Conservation (phyloP, 768 basidiomycete genomes). For the Lentinula detonsa region DNA sequence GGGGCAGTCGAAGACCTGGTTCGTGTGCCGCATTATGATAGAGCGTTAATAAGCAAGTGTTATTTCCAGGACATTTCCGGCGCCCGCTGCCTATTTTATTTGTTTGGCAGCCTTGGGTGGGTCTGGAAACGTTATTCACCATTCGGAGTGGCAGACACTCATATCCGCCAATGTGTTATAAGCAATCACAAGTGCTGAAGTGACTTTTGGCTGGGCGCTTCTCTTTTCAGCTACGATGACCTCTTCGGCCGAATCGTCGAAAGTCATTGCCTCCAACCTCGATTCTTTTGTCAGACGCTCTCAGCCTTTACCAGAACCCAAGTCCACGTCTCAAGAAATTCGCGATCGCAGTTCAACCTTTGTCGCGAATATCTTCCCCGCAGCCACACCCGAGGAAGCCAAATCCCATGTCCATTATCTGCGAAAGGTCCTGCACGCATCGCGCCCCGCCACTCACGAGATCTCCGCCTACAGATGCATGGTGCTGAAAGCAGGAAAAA, state of each 20-base stretch:
- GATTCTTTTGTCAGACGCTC: not conserved
- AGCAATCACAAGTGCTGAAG: not conserved
- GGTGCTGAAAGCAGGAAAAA: conserved; percentile 56
- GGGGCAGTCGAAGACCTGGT: conserved; percentile 17
- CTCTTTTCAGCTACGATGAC: not conserved
- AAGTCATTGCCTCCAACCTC: not conserved
- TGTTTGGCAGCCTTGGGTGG: too few relatives aligned
- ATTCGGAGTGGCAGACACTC: too few relatives aligned
- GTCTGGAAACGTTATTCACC: too few relatives aligned
- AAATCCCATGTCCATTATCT: conserved; percentile 15
- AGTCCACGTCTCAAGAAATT: conserved; percentile 55
- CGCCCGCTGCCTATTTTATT: too few relatives aligned
- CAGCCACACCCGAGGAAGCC: conserved; percentile 48
- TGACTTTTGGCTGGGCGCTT: not conserved
- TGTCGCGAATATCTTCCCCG: conserved; percentile 47
- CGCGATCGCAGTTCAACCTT: conserved; percentile 73
- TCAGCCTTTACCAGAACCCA: conserved; percentile 1
- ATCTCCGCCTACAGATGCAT: conserved; percentile 80
- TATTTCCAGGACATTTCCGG: too few relatives aligned
- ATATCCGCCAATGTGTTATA: too few relatives aligned
- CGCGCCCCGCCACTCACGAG: conserved; percentile 60
- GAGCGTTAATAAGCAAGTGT: conserved; percentile 13
- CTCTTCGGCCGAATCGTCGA: not conserved
- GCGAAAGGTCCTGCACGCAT: conserved; percentile 51
- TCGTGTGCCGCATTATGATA: conserved; percentile 76